Evolutionary conservation across 164 flowering plant genomes (phyloP).

Genomic region (Chimonanthus salicifolius): DNA sequence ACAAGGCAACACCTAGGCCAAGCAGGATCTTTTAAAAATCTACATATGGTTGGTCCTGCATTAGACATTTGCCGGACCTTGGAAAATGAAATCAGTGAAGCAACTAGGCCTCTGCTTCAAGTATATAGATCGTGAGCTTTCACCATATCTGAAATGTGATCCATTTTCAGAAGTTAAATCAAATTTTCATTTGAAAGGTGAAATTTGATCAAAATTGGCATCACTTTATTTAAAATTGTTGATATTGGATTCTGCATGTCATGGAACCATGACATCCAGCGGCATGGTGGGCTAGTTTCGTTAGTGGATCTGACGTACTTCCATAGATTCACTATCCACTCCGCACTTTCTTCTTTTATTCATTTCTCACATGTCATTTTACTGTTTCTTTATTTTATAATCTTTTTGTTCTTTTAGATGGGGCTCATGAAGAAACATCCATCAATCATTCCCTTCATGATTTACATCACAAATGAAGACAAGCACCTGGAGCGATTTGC

Average conservation of each 20-base stretch:
- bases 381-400: not conserved
- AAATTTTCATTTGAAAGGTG: no score
- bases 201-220: no score
- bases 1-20: no score
- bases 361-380: not conserved
- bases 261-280: not conserved
- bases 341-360: not conserved
- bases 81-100: no score
- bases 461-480: constrained; percentile 77
- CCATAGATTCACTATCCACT: not conserved
- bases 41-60: no score
- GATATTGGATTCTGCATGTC: not conserved
- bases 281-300: not conserved
- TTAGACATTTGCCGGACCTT: no score
- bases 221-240: not conserved
- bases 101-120: no score
- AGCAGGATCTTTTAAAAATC: no score
- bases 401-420: constrained; percentile 40
- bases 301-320: not conserved
- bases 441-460: constrained; percentile 85
- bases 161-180: no score
- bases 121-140: no score
- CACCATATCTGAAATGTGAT: no score
- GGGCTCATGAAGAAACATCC: constrained; percentile 96
- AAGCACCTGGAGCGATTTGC: constrained; percentile 90